Conservation (phyloP, 257 asterid genomes). For the Ballota nigra region DNA sequence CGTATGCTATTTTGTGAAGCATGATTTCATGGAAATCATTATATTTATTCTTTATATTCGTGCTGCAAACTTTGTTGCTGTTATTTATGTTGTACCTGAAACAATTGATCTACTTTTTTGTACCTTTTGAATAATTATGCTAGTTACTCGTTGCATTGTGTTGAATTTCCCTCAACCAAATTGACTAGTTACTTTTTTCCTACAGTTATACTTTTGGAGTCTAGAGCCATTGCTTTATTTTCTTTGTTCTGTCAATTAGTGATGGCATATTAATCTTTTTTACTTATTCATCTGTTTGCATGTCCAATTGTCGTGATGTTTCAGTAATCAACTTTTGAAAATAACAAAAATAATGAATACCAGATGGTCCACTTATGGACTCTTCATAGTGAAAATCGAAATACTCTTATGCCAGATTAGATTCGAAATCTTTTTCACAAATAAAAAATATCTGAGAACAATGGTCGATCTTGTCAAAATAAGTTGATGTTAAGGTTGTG, state of each 20-base stretch:
- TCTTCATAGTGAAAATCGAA: not conserved
- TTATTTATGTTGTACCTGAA: slow-evolving; percentile 3
- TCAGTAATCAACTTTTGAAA: not conserved
- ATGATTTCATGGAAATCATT: not conserved
- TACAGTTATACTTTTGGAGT: not conserved
- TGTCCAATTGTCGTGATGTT: not conserved
- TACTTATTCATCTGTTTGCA: not conserved
- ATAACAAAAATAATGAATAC: not conserved
- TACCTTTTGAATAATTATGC: not conserved
- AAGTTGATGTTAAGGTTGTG: not conserved
- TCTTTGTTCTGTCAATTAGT: not conserved
- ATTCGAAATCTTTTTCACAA: not conserved
- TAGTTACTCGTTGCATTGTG: not conserved
- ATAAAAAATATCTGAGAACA: not conserved
- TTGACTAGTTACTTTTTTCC: not conserved
- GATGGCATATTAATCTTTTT: not conserved
- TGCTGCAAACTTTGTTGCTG: slow-evolving; percentile 11
- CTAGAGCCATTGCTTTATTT: not conserved
- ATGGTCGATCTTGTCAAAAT: slow-evolving; percentile 10
- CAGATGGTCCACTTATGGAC: not conserved
- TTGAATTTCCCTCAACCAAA: too few relatives aligned
- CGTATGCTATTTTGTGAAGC: slow-evolving; percentile 7
- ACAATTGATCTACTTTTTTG: not conserved
- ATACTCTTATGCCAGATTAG: not conserved
- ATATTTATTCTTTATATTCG: not conserved